These are phyloP conservation scores for Capronia epimyces DNA, from an alignment of 2,329 filamentous ascomycete genomes.

Conservation along the genomic window DNA sequence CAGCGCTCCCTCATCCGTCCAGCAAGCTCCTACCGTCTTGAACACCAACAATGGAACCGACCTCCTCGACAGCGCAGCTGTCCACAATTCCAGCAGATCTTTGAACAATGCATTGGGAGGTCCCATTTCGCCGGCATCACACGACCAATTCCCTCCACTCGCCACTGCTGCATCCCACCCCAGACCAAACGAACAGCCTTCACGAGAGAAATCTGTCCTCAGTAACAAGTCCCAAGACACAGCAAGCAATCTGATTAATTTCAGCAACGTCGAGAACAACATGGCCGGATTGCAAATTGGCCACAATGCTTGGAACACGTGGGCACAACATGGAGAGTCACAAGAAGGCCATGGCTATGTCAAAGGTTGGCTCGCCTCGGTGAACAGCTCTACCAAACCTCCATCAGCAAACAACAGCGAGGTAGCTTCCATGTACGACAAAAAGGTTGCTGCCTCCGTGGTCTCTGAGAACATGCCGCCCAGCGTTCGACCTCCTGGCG, in stretches of 20 bases:
- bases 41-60: neutral
- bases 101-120: conserved; percentile 12
- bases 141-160: conserved; percentile 13
- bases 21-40: neutral
- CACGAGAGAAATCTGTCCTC: neutral
- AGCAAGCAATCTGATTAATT: conserved; percentile 9
- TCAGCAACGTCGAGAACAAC: neutral
- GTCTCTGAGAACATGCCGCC: conserved; percentile 6
- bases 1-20: neutral
- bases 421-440: conserved; percentile 18
- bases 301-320: neutral
- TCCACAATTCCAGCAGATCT: neutral
- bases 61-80: conserved; percentile 1
- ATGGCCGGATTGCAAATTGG: conserved; percentile 4
- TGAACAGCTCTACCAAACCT: conserved; percentile 3
- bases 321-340: neutral
- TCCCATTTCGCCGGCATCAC: conserved; percentile 6
- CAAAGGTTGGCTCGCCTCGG: conserved; percentile 13
- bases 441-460: conserved; percentile 4
- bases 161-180: neutral
- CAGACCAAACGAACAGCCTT: neutral
- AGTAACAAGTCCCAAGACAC: neutral
- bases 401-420: conserved; percentile 11
- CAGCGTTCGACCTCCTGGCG: neutral
- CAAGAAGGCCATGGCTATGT: neutral